Evolutionary conservation across 1,284 basidiomycete species (phyloP), one percentile per base, ranked within the genome.

Genomic region (Sporisorium graminicola): DNA sequence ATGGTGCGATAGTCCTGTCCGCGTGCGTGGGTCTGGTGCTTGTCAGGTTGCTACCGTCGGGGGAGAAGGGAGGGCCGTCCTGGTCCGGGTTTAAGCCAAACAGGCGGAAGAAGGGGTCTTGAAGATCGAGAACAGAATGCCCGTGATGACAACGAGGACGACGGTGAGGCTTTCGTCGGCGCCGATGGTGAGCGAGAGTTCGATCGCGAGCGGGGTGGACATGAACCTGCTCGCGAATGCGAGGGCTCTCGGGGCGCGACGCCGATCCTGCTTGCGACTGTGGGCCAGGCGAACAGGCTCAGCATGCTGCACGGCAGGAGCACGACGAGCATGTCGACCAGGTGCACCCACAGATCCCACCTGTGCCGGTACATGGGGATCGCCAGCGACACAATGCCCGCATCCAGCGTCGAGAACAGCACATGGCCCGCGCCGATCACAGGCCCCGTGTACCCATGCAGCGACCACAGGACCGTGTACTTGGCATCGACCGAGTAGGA

Each of bases 281-380:
- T 63, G 3, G 80, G 78, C 78, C 79, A 82, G 7, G 72, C 57
- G 35, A 82, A 82, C 2, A 82, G 56, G 8, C 65, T 69, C 2
- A 82, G 62, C 47, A 71, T 24, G 8, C 66, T 59, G 27, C 75
- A 80, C 13, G 80, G 80, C 8, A 74, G 18, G 5, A 82, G 65
- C 12, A 75, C 75, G 5, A 61, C 29, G 16, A 82, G 31, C 66
- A 82, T 80, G 12, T 73, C 65, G 0, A 42, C 22, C 13, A 82
- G 53, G 33, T 78, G 74, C 4, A 61, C 51, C 56, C 61, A 58
- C 10, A 82, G 56, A 52, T 82, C 81, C 47, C 70, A 56, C 8
- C 79, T 52, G 50, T 82, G 82, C 5, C 81, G 65, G 29, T 82
- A 82, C 78, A 81, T 79, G 5, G 80, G 80, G 1, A 82, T 74